Evolutionary conservation across 78 protist species (phyloP).

Genomic region (Paulinella micropora): DNA sequence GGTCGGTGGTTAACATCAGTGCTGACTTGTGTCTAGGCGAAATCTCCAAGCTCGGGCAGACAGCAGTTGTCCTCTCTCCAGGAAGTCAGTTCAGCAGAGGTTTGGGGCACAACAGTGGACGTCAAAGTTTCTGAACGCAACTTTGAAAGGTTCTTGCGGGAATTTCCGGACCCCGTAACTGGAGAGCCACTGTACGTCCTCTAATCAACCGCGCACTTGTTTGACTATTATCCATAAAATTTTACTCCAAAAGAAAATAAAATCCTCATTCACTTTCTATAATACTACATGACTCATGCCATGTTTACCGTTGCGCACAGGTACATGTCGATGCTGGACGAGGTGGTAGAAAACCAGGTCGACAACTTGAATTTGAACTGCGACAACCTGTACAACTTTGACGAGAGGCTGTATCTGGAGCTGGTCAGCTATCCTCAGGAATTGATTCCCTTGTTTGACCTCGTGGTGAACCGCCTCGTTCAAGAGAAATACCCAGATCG

Average conservation of each 20-base stretch:
- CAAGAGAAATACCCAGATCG: not conserved
- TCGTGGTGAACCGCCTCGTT: not conserved
- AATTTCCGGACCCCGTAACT: not conserved
- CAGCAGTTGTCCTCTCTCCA: too few species aligned
- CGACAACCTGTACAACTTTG: not conserved
- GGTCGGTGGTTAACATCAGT: too few species aligned
- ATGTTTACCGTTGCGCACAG: not conserved
- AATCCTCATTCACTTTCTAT: not conserved
- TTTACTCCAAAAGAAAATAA: not conserved
- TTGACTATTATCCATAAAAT: not conserved
- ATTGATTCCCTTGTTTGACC: not conserved
- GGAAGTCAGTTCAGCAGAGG: too few species aligned
- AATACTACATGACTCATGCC: not conserved
- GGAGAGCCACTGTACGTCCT: not conserved
- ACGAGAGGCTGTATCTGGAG: not conserved
- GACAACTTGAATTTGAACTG: constrained; percentile 24
- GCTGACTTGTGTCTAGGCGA: too few species aligned
- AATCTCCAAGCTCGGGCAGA: too few species aligned
- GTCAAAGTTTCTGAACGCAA: not conserved
- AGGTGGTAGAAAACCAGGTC: not conserved
- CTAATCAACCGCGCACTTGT: not conserved
- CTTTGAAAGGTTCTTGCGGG: not conserved
- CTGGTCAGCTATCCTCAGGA: not conserved
- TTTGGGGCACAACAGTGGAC: constrained; percentile 1
- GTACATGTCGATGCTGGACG: not conserved